Percentiles rank a stretch among this genome's conserved stretches.
Evolutionary conservation across 345 rosid species (phyloP).

Genomic region (Acer saccharum): DNA sequence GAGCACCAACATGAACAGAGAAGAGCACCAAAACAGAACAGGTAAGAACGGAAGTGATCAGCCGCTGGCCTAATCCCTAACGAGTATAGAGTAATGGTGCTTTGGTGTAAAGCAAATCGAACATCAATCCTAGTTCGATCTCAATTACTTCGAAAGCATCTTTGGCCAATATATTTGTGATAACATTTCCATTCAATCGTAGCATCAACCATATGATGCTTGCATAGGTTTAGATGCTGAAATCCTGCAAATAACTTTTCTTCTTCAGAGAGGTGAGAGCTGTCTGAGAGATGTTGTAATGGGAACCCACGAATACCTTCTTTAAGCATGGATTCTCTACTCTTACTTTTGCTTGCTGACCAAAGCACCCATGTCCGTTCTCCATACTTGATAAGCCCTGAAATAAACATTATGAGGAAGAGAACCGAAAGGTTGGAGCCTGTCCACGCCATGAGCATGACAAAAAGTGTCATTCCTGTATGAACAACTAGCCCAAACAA

Average conservation of each 20-base stretch:
- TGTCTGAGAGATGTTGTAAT: background rate
- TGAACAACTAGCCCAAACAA: too few species aligned
- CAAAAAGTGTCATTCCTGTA: too few species aligned
- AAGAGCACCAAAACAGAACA: conserved; percentile 19
- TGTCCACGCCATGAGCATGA: too few species aligned
- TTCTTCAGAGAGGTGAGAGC: background rate
- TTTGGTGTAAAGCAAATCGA: conserved; percentile 37
- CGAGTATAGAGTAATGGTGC: conserved; percentile 19
- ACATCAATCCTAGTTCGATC: conserved; percentile 45
- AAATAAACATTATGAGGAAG: too few species aligned
- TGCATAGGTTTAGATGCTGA: conserved; percentile 22
- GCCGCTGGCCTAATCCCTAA: conserved; percentile 25
- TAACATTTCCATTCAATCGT: background rate
- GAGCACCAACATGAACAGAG: conserved; percentile 1
- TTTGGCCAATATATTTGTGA: background rate
- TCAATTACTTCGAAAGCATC: conserved; percentile 39
- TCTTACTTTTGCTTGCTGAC: too few species aligned
- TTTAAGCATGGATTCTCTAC: too few species aligned
- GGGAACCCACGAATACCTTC: background rate
- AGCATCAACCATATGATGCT: conserved; percentile 16
- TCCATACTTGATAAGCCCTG: too few species aligned
- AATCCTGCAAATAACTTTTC: conserved; percentile 18
- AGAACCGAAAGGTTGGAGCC: too few species aligned
- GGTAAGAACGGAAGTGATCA: background rate
- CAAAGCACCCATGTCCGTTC: too few species aligned